Evolutionary conservation across 2,329 filamentous ascomycete genomes (phyloP).

Genomic region (Trichoderma pleuroti): DNA sequence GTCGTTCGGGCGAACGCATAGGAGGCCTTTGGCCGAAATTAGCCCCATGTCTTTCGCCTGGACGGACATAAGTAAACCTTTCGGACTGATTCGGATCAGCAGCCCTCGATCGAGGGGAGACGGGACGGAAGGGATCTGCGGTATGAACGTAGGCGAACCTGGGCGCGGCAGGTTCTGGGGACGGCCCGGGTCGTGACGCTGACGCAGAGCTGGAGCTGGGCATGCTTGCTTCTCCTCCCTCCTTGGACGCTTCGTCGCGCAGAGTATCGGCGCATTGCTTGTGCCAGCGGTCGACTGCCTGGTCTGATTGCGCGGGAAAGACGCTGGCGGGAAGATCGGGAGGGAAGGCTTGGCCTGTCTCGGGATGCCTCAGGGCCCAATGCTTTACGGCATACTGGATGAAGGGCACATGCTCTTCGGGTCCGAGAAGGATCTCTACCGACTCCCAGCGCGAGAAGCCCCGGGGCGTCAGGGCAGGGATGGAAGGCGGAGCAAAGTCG

Average conservation of each 20-base stretch:
- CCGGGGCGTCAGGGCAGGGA: slow-evolving; percentile 76
- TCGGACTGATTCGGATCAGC: slow-evolving; percentile 34
- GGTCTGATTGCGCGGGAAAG: slow-evolving; percentile 70
- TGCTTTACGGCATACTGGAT: slow-evolving; percentile 74
- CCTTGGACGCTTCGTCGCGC: slow-evolving; percentile 33
- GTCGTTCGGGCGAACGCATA: slow-evolving; percentile 35
- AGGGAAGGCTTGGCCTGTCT: slow-evolving; percentile 67
- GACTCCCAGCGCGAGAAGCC: slow-evolving; percentile 95
- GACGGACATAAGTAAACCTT: slow-evolving; percentile 40
- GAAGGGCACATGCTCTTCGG: slow-evolving; percentile 82
- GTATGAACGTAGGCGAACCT: slow-evolving; percentile 39
- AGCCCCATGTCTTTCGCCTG: slow-evolving; percentile 34
- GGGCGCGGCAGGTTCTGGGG: slow-evolving; percentile 34
- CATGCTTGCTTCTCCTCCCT: slow-evolving; percentile 49
- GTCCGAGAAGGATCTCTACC: slow-evolving; percentile 81
- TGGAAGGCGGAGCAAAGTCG: slow-evolving; percentile 69
- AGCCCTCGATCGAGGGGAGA: slow-evolving; percentile 29
- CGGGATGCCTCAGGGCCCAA: slow-evolving; percentile 72
- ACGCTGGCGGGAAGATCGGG: slow-evolving; percentile 55
- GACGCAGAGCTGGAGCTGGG: slow-evolving; percentile 26
- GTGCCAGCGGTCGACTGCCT: slow-evolving; percentile 84
- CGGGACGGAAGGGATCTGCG: slow-evolving; percentile 31
- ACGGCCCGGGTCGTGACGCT: slow-evolving; percentile 22
- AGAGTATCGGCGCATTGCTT: slow-evolving; percentile 69
- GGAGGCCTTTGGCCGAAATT: slow-evolving; percentile 28